Base-by-base conservation (phyloP, 2,329 filamentous ascomycete species). In the Stagonosporopsis cucurbitacearum region DNA sequence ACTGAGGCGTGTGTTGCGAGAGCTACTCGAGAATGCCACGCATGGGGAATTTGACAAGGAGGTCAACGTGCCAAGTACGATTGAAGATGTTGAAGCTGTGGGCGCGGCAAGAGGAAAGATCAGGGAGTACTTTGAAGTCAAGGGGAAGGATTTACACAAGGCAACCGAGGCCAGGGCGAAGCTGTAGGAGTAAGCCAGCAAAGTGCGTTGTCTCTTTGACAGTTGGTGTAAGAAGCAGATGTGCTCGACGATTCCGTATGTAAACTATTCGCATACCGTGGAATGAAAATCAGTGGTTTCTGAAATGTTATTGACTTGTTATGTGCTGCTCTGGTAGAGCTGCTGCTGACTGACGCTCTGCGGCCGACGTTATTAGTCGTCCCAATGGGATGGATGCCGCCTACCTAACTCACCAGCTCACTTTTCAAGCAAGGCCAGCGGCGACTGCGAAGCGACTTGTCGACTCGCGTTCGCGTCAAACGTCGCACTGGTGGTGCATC, bases 1-100 rank as follows among this genome's bases (percentile, higher is more conserved):
- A 4, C 76, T 97, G 56, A 82, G 93, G 3, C 81, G 93, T 22
- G 91, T 96, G 28, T 77, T 97, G 72, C 82, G 91, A 28, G 91
- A 96, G 77, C 78, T 97, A 63, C 78, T 96, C 15, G 93, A 97
- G 78, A 91, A 96, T 70, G 92, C 86, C 0, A 86, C 88, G 5
- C 83, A 88, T 57, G 90, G 85, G 1, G 85, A 93, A 23, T 89
- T 89, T 65, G 87, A 88, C 15, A 89, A 86, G 72, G 80, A 84
- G 43, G 88, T 96, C 1, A 81, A 82, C 58, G 85, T 94, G 41
- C 93, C 93, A 8, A 90, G 89, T 23, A 96, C 92, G 3, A 89
- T 97, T 42, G 93, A 96, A 77, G 93, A 97, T 77, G 78, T 79
- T 1, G 81, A 84, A 25, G 91, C 89, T 8, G 86, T 97, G 7